Percentiles rank a stretch among this genome's conserved stretches.
phyloP scores from a whole-genome alignment of 345 rosid species.

The Carallia brachiata region DNA sequence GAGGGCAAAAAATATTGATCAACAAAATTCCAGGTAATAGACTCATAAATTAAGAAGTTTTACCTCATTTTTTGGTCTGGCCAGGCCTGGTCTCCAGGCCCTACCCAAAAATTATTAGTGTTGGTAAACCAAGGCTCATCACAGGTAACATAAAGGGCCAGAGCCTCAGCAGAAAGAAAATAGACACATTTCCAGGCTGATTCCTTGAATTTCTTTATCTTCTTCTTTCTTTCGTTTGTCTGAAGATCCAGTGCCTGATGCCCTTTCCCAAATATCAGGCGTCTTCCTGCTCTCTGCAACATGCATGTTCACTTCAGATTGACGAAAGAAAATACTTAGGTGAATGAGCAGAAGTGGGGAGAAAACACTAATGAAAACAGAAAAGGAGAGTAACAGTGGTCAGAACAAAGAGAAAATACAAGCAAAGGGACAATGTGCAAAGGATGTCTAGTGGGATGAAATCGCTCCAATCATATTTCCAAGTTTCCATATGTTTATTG shows the following conservation, averaged over 20 bases:
- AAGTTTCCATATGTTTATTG: neutral
- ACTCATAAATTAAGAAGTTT: neutral
- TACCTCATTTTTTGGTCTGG: slow-evolving; percentile 86
- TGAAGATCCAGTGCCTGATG: slow-evolving; percentile 33
- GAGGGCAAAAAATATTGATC: neutral
- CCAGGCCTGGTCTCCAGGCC: slow-evolving; percentile 81
- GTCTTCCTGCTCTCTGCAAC: slow-evolving; percentile 56
- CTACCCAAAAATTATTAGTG: slow-evolving; percentile 74
- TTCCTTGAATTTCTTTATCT: slow-evolving; percentile 74
- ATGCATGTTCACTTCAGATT: slow-evolving; percentile 24
- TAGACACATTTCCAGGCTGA: slow-evolving; percentile 94
- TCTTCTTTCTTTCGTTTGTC: slow-evolving; percentile 43
- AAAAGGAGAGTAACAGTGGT: neutral
- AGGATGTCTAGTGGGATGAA: neutral
- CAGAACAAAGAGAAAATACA: neutral
- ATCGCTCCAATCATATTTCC: neutral
- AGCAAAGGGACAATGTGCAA: too few relatives aligned
- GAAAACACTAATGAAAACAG: neutral
- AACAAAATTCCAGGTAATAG: neutral
- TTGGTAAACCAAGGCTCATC: slow-evolving; percentile 85
- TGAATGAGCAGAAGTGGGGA: slow-evolving; percentile 1
- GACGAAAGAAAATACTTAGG: slow-evolving; percentile 2
- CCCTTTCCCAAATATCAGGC: slow-evolving; percentile 55
- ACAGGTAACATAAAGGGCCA: slow-evolving; percentile 55
- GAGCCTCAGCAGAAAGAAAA: slow-evolving; percentile 69